Evolutionary conservation across 2,329 filamentous ascomycete genomes (phyloP).

Genomic region (Escovopsis sp.): DNA sequence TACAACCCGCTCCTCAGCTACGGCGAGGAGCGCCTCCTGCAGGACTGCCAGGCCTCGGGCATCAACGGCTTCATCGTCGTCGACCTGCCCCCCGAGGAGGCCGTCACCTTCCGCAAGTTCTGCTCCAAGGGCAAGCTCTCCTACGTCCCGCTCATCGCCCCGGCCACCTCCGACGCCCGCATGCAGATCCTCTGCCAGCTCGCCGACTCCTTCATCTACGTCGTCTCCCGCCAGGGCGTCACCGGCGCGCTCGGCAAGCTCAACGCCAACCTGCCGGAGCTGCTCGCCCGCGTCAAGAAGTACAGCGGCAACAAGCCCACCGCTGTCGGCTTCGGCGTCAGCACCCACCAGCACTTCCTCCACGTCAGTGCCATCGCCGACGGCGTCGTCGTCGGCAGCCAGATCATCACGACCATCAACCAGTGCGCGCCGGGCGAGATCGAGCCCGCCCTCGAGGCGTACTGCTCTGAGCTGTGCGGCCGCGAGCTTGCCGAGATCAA

Average conservation of each 20-base stretch:
- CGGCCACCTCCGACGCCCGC: conserved; percentile 76
- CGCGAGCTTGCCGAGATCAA: conserved; percentile 22
- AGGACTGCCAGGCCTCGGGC: conserved; percentile 68
- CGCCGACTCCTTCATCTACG: conserved; percentile 97
- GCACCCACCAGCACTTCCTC: conserved; percentile 84
- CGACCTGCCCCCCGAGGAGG: conserved; percentile 90
- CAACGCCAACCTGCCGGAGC: conserved; percentile 64
- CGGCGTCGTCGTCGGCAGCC: conserved; percentile 90
- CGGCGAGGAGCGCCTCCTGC: conserved; percentile 76
- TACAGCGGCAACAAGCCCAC: conserved; percentile 84
- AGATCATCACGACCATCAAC: conserved; percentile 69
- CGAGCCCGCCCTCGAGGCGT: conserved; percentile 65
- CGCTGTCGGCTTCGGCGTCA: conserved; percentile 90
- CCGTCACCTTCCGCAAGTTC: conserved; percentile 74
- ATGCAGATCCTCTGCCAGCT: conserved; percentile 96
- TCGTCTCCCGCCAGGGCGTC: conserved; percentile 93
- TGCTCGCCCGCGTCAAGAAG: conserved; percentile 74
- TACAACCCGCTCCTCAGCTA: conserved; percentile 94
- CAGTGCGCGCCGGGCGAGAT: conserved; percentile 17
- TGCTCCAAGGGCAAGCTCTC: conserved; percentile 72
- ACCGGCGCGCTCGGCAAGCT: conserved; percentile 78
- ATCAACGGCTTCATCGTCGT: conserved; percentile 96
- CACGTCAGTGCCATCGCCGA: conserved; percentile 74
- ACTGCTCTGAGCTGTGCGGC: conserved; percentile 56
- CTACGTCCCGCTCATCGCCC: conserved; percentile 93